Evolutionary conservation across 2,329 filamentous ascomycete species (phyloP), one percentile per base, ranked within the genome.

Genomic region (Aspergillus jensenii): DNA sequence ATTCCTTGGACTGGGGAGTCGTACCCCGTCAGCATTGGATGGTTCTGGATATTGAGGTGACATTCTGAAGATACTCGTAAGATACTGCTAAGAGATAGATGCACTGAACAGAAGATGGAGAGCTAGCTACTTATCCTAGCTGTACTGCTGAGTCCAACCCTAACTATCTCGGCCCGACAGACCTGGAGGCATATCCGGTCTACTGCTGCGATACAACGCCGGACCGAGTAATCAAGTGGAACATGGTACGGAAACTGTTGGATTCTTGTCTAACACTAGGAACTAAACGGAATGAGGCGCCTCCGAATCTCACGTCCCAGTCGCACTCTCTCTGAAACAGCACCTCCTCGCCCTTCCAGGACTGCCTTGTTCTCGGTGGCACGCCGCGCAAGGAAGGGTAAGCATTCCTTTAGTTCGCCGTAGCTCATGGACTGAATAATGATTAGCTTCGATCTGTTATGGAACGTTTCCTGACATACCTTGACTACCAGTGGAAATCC

Each of bases 401-500:
- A 12, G n/a, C 44, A 46, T 31, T 46, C 44, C 23, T 46, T 46
- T 4, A 46, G 12, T 6, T 46, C 44, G 15, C 44, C 44, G 21
- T 46, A 46, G 44, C 44, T 46, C 44, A 46, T 46, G 23, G 44
- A 46, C 44, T 46, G 23, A 11, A n/a, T 2, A 31, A 19, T n/a
- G 8, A 2, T 21, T 11, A 43, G 15, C 40, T 21, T 8, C 2
- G 12, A 19, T 19, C 1, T 19, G 21, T 40, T 5, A 27, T 27
- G 2, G 6, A 7, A 7, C 6, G 2, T 7, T 27, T 25, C 1
- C 25, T 31, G 27, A 31, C 21, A 8, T 47, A 54, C 52, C 47
- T 52, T 56, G 39, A 56, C 46, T 1, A 52, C 54, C 14, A 56
- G 47, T 14, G 54, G 54, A 17, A 56, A 56, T 39, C 47, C 47